Evolutionary conservation across 163 green algal genomes (phyloP).

Genomic region (Smithsoniella earleae): DNA sequence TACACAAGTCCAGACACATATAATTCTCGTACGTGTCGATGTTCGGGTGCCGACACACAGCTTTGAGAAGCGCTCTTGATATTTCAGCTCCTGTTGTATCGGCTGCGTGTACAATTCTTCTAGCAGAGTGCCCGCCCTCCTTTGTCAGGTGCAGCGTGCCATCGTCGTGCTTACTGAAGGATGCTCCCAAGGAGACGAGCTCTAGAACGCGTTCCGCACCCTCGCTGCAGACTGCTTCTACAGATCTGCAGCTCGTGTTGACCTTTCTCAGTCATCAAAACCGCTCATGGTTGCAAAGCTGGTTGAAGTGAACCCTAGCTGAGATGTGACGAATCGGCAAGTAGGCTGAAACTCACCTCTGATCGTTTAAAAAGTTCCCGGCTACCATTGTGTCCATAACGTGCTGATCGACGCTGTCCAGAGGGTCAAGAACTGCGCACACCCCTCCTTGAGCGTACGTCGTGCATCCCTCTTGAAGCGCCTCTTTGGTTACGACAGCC

Average conservation of each 20-base stretch:
- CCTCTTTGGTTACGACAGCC: constrained; percentile 85
- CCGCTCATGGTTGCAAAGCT: no score
- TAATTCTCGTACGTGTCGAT: constrained; percentile 89
- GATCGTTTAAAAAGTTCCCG: constrained; percentile 81
- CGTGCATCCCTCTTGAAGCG: constrained; percentile 81
- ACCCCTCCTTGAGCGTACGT: constrained; percentile 93
- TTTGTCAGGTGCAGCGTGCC: constrained; percentile 82
- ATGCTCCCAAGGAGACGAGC: constrained; percentile 71
- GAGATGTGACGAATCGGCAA: no score
- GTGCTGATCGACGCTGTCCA: constrained; percentile 79
- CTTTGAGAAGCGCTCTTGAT: constrained; percentile 75
- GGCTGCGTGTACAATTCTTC: constrained; percentile 90
- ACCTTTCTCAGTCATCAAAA: no score
- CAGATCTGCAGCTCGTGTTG: constrained; percentile 56
- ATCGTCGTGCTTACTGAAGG: constrained; percentile 67
- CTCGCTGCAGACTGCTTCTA: constrained; percentile 84
- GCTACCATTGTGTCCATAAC: constrained; percentile 91
- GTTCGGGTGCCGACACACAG: constrained; percentile 53
- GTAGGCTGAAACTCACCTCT: constrained; percentile 50
- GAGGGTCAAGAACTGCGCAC: constrained; percentile 79
- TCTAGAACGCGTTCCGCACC: constrained; percentile 69
- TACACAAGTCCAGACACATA: constrained; percentile 71
- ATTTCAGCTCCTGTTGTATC: constrained; percentile 93
- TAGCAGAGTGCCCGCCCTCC: constrained; percentile 87
- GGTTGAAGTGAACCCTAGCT: no score